Base-by-base conservation (phyloP, 192 early-diverging fungal species). In the Coemansia sp. region DNA sequence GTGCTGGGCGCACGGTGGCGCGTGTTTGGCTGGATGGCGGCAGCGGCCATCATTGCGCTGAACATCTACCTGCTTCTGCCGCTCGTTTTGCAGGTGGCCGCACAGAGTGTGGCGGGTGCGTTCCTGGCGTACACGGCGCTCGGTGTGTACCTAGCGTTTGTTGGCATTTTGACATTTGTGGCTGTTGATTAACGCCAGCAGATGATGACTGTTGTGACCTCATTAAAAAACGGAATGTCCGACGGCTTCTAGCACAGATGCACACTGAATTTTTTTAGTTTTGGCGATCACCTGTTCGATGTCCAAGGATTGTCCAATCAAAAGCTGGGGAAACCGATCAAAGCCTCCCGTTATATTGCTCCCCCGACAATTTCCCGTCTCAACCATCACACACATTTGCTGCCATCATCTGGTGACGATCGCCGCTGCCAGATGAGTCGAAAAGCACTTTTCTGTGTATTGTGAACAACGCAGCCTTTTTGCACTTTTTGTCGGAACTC, bases 11-110 rank as follows among this genome's bases (percentile, higher is more conserved):
- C 60, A 43, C 59, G 52, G 59, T 81, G 66, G 66, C 75, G 39
- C 30, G 43, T 14, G 34, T 72, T 65, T 68, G 75, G 73, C 58
- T 90, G 88, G 87, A 58, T 33, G 3, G 56, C 85, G 5, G 85
- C 87, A 6, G 59, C 63, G 4, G 83, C 85, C 20, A 77, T 88
- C 21, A 85, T 88, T 52, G 78, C 76, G 20, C 77, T 90, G 21
- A 90, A 90, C 52, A 68, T 86, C 10, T 85, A 85, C 41, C 41
- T 88, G 20, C 75, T 88, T 41, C 39, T 76, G 43, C 79, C 79
- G n/a, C 45, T 80, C 14, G 63, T 75, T 14, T 23, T 68, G 6
- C 45, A 72, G 58, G 44, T 75, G 23, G 78, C 78, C 2, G 44
- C 59, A 15, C 43, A 55, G 16, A 69, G 78, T n/a, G 43, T 56